Base-by-base conservation (phyloP, 1,284 basidiomycete genomes). In the Kwoniella shivajii region DNA sequence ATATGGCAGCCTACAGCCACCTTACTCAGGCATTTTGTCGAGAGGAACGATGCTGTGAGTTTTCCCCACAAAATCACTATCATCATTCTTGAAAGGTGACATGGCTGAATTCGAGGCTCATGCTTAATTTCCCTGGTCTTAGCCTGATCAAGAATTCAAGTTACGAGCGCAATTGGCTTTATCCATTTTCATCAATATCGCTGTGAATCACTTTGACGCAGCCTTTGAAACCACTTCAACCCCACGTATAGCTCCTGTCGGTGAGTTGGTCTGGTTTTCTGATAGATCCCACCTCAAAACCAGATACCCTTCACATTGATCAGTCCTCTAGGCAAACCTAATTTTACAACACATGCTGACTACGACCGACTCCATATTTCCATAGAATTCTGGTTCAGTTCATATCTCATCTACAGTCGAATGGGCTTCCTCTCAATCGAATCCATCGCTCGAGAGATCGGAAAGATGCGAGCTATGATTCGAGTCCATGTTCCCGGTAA, bases 331-430 rank as follows among this genome's bases (percentile, higher is more conserved):
- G 11, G 20, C 45, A 20, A 24, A 47, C 13, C 7, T 26, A 11
- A n/a, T 27, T 30, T 16, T 20, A 24, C 6, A 36, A 34, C 16
- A 7, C 16, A 24, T 27, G 16, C 33, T 57, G n/a, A 22, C 11
- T 20, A 5, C 24, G 33, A 34, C 31, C 10, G 20, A 3, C 18
- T 24, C 4, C 4, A 20, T n/a, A 7, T 34, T 22, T 9, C 3
- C 31, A 10, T 26, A 76, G 75, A 78, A 55, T 71, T 72, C 56
- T 62, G 57, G 56, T 72, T 71, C 55, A 58, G 63, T 31, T 64
- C 50, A 7, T 59, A 67, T 27, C 49, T 76, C 49, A 69, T 76
- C 47, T 72, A 61, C 61, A 47, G 24, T 14, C 66, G 69, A 24
- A 70, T 71, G 66, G 58, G 63, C 36, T 51, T 56, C 24, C 52